Conservation (phyloP, 2,329 filamentous ascomycete species). For the Paecilomyces formosus region DNA sequence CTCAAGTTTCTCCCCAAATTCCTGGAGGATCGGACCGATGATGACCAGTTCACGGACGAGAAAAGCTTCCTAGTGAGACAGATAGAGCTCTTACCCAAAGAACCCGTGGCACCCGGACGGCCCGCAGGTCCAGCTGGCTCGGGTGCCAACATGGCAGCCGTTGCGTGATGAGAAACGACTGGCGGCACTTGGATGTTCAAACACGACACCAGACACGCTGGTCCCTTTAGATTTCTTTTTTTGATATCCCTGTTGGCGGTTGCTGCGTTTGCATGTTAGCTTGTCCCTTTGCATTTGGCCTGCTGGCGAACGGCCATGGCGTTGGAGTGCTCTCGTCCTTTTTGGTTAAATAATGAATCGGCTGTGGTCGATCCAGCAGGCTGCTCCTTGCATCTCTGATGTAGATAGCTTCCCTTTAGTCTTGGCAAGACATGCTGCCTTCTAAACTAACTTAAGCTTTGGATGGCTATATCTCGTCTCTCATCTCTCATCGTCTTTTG, state of each 20-base stretch:
- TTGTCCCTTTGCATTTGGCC: slow-evolving; percentile 12
- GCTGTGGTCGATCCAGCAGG: not conserved
- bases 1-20: slow-evolving; percentile 85
- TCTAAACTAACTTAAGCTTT: slow-evolving; percentile 5
- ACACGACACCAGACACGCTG: not conserved
- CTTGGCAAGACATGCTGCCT: not conserved
- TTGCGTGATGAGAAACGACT: slow-evolving; percentile 12
- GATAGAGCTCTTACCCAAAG: slow-evolving; percentile 52
- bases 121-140: slow-evolving; percentile 18
- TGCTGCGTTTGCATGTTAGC: slow-evolving; percentile 2
- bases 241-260: slow-evolving; percentile 6
- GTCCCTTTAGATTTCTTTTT: slow-evolving; percentile 5
- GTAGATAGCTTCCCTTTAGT: not conserved
- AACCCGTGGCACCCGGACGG: slow-evolving; percentile 30
- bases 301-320: slow-evolving; percentile 15
- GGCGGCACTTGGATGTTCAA: not conserved
- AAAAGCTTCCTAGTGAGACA: slow-evolving; percentile 95
- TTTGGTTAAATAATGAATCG: slow-evolving; percentile 2
- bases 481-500: not conserved
- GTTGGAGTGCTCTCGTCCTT: slow-evolving; percentile 10
- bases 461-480: not conserved
- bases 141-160: slow-evolving; percentile 20
- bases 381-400: slow-evolving; percentile 1
- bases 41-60: slow-evolving; percentile 98
- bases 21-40: slow-evolving; percentile 87